These are phyloP conservation scores for Eimeria maxima DNA, from an alignment of 169 alveolate species.

Conservation along the genomic window DNA sequence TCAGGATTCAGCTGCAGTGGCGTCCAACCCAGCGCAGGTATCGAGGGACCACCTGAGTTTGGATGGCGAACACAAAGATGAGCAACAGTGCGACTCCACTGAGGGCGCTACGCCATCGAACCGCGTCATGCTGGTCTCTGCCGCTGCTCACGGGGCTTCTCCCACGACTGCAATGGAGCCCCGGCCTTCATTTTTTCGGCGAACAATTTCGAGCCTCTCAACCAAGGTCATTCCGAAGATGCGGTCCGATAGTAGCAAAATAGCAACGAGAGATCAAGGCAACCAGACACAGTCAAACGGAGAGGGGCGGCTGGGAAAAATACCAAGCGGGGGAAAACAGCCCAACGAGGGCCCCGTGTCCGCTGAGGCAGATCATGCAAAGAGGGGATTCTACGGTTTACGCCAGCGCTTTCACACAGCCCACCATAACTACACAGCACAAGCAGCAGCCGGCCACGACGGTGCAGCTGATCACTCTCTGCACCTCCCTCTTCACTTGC, in stretches of 20 bases:
- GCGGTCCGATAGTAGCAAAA: conserved; percentile 36
- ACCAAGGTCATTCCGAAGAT: conserved; percentile 16
- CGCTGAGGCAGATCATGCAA: conserved; percentile 5
- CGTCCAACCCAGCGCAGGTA: not conserved
- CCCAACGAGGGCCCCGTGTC: not conserved
- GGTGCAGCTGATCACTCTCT: conserved; percentile 17
- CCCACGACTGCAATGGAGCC: conserved; percentile 44
- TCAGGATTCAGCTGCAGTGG: conserved; percentile 48
- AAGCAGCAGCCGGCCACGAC: not conserved
- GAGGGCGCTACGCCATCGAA: not conserved
- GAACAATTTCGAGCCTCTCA: conserved; percentile 56
- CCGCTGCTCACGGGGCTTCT: conserved; percentile 60
- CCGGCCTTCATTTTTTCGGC: conserved; percentile 52
- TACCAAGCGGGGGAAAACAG: not conserved
- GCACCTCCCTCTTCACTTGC: conserved; percentile 33
- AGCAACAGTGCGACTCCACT: not conserved
- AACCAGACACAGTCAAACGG: not conserved
- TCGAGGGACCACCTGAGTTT: conserved; percentile 55
- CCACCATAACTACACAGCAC: not conserved
- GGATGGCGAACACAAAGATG: conserved; percentile 3
- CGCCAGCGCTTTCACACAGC: conserved; percentile 39
- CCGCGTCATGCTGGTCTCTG: not conserved
- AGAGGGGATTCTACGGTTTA: conserved; percentile 23
- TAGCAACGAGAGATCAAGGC: not conserved
- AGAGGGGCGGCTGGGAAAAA: conserved; percentile 6